Conservation (phyloP, 257 asterid species). For the Apocynum venetum region DNA sequence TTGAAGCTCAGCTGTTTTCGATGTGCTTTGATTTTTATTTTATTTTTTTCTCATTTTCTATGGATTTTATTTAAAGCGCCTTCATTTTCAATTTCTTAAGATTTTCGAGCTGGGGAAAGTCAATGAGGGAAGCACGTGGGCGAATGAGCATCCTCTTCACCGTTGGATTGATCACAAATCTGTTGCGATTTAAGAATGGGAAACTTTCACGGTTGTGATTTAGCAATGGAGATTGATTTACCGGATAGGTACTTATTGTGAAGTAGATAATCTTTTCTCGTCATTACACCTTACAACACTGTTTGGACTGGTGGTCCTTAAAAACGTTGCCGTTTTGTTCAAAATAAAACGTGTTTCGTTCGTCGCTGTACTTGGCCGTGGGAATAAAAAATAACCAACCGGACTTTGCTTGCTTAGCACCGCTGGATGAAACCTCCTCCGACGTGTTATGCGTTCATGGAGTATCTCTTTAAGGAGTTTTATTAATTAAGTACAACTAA, state of each 20-base stretch:
- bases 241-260: no score
- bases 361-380: no score
- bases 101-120: conserved; percentile 4
- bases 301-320: no score
- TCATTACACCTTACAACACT: background rate
- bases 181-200: background rate
- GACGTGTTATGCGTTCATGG: no score
- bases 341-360: no score
- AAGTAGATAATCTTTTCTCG: background rate
- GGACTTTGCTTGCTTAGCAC: no score
- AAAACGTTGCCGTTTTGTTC: no score
- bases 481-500: no score
- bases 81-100: conserved; percentile 2
- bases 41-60: background rate
- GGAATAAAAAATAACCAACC: no score
- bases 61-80: conserved; percentile 7
- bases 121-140: background rate
- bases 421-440: no score
- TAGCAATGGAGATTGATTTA: background rate
- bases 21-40: background rate
- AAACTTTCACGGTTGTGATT: background rate
- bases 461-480: no score
- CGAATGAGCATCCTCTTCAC: background rate
- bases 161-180: background rate
- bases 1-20: conserved; percentile 9